Evolutionary conservation across 2,329 filamentous ascomycete genomes (phyloP), one percentile per base, ranked within the genome.

Genomic region (Neofusicoccum kwambonambiense): DNA sequence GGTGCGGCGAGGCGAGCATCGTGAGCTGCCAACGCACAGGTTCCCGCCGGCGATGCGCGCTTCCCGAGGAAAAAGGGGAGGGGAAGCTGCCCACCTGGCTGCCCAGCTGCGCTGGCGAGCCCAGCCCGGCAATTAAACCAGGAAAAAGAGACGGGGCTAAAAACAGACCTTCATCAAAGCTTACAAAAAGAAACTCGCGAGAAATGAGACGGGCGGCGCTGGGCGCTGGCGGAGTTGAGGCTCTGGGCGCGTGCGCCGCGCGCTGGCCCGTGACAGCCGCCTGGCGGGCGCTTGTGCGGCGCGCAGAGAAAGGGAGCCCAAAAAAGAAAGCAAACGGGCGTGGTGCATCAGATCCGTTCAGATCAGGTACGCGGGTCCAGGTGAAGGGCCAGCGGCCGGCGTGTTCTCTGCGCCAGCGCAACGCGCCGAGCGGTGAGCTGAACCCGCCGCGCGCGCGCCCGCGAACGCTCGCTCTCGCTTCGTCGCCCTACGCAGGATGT

Each of bases 11-110:
- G 13, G 51, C 51, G 39, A 54, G 34, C 51, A 54, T 54, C 37
- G 37, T 35, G 54, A 37, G n/a, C 17, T 60, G 56, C 56, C 56
- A 60, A 35, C 56, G 56, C 56, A 60, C 56, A 60, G 56, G 56
- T 60, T 60, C 56, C 56, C 56, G 56, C 41, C 56, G 19, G 54
- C 56, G 56, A 60, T 60, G 56, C 56, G 56, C 56, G 56, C 56
- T 60, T 60, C 56, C 42, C 56, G 56, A 60, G 42, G n/a, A 13
- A 35, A 37, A 44, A 44, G 42, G 35, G 27, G 13, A 4, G 31
- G 15, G 15, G 42, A 19, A 60, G 22, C 19, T 41, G 34, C 56
- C 39, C 56, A 22, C 56, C 56, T 49, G 56, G 22, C 17, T 39
- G 31, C 8, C 6, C 19, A 4, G 31, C 42, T n/a, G 27, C 7